Conservation (phyloP, 345 rosid species). For the Camelina laxa region DNA sequence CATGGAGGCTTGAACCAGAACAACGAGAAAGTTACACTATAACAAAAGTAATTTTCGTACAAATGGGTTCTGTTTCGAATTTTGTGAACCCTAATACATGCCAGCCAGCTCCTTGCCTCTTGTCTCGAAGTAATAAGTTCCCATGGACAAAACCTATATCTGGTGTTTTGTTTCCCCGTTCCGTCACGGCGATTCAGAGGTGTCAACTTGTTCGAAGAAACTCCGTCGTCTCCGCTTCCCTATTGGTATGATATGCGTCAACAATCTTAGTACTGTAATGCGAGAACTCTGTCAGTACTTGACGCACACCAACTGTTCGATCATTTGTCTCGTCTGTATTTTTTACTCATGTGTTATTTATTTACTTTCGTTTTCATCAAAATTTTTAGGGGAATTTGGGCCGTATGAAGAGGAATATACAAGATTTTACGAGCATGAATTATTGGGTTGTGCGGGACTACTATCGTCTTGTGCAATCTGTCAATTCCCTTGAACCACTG, state of each 20-base stretch:
- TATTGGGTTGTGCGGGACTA: constrained; percentile 92
- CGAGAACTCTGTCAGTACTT: background rate
- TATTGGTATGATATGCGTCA: constrained; percentile 47
- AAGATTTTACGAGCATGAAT: constrained; percentile 69
- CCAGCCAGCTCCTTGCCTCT: constrained; percentile 42
- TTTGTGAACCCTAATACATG: constrained; percentile 39
- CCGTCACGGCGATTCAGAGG: constrained; percentile 30
- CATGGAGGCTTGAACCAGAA: constrained; percentile 27
- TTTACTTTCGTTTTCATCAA: background rate
- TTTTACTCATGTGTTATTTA: background rate
- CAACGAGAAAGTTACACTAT: constrained; percentile 11
- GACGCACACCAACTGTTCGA: constrained; percentile 57
- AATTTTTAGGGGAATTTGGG: constrained; percentile 55
- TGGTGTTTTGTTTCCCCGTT: constrained; percentile 37
- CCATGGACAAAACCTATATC: constrained; percentile 42
- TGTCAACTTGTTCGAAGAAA: constrained; percentile 21
- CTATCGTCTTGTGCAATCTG: constrained; percentile 72
- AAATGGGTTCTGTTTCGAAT: constrained; percentile 49
- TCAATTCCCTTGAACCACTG: constrained; percentile 64
- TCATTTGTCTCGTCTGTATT: constrained; percentile 43
- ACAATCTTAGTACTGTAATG: background rate
- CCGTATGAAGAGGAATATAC: constrained; percentile 51
- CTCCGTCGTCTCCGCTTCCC: constrained; percentile 46
- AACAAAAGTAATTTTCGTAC: background rate
- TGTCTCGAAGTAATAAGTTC: constrained; percentile 34